Evolutionary conservation across 805 yeast species (phyloP), one percentile per base, ranked within the genome.

Genomic region (Lachancea waltii): DNA sequence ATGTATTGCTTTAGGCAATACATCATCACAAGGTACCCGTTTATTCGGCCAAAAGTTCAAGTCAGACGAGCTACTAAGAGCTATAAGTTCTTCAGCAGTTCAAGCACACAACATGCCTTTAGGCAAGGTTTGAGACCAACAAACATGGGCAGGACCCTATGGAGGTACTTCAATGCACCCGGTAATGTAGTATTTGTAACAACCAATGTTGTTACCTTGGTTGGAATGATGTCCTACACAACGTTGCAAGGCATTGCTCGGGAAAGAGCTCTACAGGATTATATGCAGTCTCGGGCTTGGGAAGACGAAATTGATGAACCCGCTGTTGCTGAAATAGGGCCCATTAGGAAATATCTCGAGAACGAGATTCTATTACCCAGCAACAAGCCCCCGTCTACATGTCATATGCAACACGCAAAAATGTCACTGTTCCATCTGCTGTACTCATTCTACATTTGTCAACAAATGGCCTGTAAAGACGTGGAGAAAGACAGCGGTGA

Each of bases 81-180:
- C 4, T 23, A 19, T 32, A 16, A 9, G 14, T 27, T 17, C 10
- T 35, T 3, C 17, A 10, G 14, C n/a, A 13, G 36, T 23, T 15
- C 10, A n/a, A 5, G 30, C n/a, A 21, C 25, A n/a, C 33, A 14
- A 3, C 9, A 14, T n/a, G n/a, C 21, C 4, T 5, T 11, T 13
- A n/a, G 33, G 9, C 7, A 20, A 10, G 28, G 27, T 7, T 30
- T 30, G 15, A 21, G 35, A n/a, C 32, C 41, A 3, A 27, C 26
- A 13, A 33, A 40, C 13, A 20, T 38, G 28, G 44, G 45, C 10
- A 40, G 38, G 17, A 44, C 46, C 1, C 40, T 65, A 7, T 64
- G 68, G 69, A 49, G 58, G 2, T 65, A 65, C 47, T 59, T 62
- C 38, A 63, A 59, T 39, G 63, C 66, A 1, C 70, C 70, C 3